phyloP scores from a whole-genome alignment of 306 rosid species.

The Macrotyloma uniflorum region DNA sequence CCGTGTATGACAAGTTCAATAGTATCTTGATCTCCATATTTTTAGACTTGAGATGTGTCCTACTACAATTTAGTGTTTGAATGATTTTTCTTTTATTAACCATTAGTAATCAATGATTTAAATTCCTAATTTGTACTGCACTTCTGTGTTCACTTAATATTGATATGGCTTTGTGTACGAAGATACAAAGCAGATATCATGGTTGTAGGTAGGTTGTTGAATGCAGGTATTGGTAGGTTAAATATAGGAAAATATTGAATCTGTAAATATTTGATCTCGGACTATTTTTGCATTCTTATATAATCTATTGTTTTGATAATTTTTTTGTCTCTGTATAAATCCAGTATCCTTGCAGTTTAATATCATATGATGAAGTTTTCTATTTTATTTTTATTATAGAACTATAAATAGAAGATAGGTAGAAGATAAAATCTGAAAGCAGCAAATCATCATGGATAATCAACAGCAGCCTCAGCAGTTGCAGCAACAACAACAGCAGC shows the following conservation, averaged over 20 bases:
- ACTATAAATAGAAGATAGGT: constrained; percentile 37
- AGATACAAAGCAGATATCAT: background rate
- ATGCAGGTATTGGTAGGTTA: background rate
- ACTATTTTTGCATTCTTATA: background rate
- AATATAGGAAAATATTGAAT: background rate
- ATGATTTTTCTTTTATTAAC: background rate
- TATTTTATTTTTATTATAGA: constrained; percentile 31
- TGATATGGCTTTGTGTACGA: background rate
- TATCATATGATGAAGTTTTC: constrained; percentile 1
- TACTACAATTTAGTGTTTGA: background rate
- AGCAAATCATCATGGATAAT: constrained; percentile 61
- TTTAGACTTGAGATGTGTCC: background rate
- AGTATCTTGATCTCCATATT: background rate
- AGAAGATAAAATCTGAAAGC: constrained; percentile 36
- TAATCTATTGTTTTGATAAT: background rate
- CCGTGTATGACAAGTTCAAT: too few species aligned
- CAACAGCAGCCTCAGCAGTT: constrained; percentile 52
- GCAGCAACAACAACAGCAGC: constrained; percentile 55
- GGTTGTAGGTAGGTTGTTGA: background rate
- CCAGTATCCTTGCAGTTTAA: background rate
- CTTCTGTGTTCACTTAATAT: background rate
- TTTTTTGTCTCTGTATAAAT: background rate
- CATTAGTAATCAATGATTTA: background rate
- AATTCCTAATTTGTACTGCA: background rate
- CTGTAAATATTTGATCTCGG: background rate